A percentile compares a stretch with the other conserved stretches of the same genome.
Conservation (phyloP, 208 protist species). For the Trypanosoma mega region DNA sequence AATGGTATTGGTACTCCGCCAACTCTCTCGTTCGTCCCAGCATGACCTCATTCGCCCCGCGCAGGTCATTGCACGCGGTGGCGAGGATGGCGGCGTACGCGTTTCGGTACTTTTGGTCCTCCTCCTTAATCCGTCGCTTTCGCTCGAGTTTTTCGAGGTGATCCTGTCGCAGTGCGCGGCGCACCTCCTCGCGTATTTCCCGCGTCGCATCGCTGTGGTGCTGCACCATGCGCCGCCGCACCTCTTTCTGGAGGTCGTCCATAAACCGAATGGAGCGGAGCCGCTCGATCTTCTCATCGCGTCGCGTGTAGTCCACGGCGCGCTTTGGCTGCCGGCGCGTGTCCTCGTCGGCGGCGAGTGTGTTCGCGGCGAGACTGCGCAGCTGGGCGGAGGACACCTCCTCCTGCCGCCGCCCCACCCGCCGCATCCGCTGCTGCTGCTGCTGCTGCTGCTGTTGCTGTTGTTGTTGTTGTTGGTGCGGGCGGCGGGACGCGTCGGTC, state of each 20-base stretch:
- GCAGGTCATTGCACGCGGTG: constrained; percentile 61
- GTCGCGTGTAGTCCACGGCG: constrained; percentile 44
- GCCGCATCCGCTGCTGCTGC: neutral
- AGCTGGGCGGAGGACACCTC: neutral
- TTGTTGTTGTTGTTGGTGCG: neutral
- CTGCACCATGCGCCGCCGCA: constrained; percentile 64
- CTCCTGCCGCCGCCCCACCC: neutral
- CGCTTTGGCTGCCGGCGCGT: constrained; percentile 51
- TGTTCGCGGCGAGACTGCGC: constrained; percentile 11
- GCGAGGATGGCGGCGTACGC: constrained; percentile 77
- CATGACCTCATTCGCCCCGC: constrained; percentile 66
- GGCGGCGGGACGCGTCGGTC: neutral
- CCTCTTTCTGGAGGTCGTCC: constrained; percentile 58
- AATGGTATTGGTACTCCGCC: constrained; percentile 61
- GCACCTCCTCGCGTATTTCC: constrained; percentile 47
- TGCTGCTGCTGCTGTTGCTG: constrained; percentile 8
- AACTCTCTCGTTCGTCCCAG: constrained; percentile 59
- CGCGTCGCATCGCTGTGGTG: constrained; percentile 52
- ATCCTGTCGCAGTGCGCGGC: constrained; percentile 29
- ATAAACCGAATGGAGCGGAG: constrained; percentile 71
- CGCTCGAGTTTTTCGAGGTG: constrained; percentile 43
- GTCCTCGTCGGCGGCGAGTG: constrained; percentile 17
- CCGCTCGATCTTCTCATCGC: constrained; percentile 81
- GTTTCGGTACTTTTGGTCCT: constrained; percentile 71
- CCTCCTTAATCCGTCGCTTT: constrained; percentile 61